Base-by-base conservation (phyloP, 305 asterid species). In the Striga hermonthica region DNA sequence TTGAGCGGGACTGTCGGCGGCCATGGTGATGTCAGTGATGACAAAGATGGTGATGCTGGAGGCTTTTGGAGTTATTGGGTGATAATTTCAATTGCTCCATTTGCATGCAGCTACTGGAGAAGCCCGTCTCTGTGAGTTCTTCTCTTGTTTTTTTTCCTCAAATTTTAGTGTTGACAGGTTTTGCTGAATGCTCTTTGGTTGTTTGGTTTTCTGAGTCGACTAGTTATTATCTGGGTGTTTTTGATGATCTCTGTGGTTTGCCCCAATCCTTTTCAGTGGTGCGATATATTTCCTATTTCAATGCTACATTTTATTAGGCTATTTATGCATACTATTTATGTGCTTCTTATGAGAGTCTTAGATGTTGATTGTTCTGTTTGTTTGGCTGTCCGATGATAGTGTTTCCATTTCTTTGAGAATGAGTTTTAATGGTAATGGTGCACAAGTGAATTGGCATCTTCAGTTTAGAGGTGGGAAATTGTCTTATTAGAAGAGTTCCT, bases 81-180 rank as follows among this genome's bases (percentile, higher is more conserved):
- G 84, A 80, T 60, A 65, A 78, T 76, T 81, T 89, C 62, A 79
- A 85, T 72, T 91, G 98, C 82, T 86, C 96, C 67, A 85, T 91
- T 39, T 91, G 96, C 95, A 89, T 89, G 98, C 95, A 86, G 62
- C 85, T 85, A 13, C 94, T 90, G 37, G 96, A 91, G 9, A 73
- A 86, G 67, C 98, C 98, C 13, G 90, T 89, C 9, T 81, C 98
- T 74, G 98, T 91, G 67, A 63, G 80, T 38, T 70, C 31, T 22
- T 22, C 12, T 55, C 43, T 72, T 61, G 15, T 13, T 16, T 64
- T 62, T 36, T 69, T 9, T 48, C 16, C 73, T n/a, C 15, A 39
- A 69, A 8, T 62, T 57, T 50, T 28, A 28, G 38, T 49, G 4
- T 47, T 68, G 78, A 59, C 1, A 22, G 31, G 31, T 22, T 22